Conservation (phyloP, 805 yeast species). For the Kuraishia piskuri region DNA sequence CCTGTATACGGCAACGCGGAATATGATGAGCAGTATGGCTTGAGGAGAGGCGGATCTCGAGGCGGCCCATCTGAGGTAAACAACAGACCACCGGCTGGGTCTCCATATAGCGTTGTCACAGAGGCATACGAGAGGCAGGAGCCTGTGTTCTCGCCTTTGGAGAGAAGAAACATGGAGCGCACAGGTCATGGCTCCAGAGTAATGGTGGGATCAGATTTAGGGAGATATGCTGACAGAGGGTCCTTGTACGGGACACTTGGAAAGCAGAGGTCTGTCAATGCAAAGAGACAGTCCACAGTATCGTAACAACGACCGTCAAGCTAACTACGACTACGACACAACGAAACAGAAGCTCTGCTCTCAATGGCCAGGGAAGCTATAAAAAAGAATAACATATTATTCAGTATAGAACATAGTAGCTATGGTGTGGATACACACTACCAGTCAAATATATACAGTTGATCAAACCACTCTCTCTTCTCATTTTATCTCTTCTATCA, state of each 20-base stretch:
- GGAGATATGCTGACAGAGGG: not conserved
- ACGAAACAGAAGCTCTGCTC: too few species aligned
- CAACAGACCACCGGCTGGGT: not conserved
- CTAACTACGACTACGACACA: too few species aligned
- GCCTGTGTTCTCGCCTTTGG: not conserved
- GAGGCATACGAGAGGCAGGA: not conserved
- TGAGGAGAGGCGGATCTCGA: not conserved
- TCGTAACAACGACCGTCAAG: too few species aligned
- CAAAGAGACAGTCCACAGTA: too few species aligned
- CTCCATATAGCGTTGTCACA: not conserved
- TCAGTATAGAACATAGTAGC: not conserved
- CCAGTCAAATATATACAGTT: not conserved
- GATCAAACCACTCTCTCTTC: not conserved
- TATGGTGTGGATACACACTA: not conserved
- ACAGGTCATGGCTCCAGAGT: not conserved
- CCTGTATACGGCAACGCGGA: not conserved
- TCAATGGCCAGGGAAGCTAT: too few species aligned
- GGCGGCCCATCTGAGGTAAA: not conserved
- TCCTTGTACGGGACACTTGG: not conserved
- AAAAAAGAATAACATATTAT: constrained; percentile 8
- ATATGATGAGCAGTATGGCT: not conserved
- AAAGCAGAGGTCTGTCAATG: constrained; percentile 2
- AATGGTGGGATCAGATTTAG: not conserved
- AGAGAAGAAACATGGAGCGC: not conserved
- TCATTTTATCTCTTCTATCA: not conserved